Conservation (phyloP, 2,329 filamentous ascomycete species). For the Mollisia scopiformis region DNA sequence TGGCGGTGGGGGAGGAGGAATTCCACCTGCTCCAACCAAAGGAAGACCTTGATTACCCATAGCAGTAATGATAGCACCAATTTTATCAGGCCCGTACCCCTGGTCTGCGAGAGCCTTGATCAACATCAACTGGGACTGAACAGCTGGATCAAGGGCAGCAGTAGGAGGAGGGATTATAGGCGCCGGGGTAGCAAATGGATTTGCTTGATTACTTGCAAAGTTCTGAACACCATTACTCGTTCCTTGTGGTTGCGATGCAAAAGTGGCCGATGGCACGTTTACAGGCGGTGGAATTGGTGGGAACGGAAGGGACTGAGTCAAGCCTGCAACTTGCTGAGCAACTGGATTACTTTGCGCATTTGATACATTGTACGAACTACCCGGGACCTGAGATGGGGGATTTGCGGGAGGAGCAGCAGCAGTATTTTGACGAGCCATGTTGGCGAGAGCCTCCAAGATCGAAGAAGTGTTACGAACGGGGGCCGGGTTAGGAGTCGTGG, state of each 20-base stretch:
- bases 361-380: slow-evolving; percentile 47
- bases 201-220: slow-evolving; percentile 41
- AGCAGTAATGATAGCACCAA: slow-evolving; percentile 53
- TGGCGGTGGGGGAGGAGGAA: slow-evolving; percentile 32
- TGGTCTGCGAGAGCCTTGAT: slow-evolving; percentile 76
- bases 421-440: slow-evolving; percentile 77
- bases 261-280: slow-evolving; percentile 50
- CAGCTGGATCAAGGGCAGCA: slow-evolving; percentile 49
- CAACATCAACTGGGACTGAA: slow-evolving; percentile 73
- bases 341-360: slow-evolving; percentile 47
- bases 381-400: slow-evolving; percentile 34
- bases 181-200: slow-evolving; percentile 40
- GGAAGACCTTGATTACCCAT: slow-evolving; percentile 29
- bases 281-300: slow-evolving; percentile 55
- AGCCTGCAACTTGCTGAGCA: slow-evolving; percentile 35
- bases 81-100: slow-evolving; percentile 76
- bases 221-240: slow-evolving; percentile 43
- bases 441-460: slow-evolving; percentile 79
- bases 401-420: slow-evolving; percentile 44
- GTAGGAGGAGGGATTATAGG: slow-evolving; percentile 41
- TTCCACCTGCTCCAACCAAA: slow-evolving; percentile 35
- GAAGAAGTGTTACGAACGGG: slow-evolving; percentile 57
- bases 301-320: slow-evolving; percentile 32
- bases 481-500: slow-evolving; percentile 42
- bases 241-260: slow-evolving; percentile 31